Conservation (phyloP, 768 basidiomycete genomes). For the Termitomyces sp. region DNA sequence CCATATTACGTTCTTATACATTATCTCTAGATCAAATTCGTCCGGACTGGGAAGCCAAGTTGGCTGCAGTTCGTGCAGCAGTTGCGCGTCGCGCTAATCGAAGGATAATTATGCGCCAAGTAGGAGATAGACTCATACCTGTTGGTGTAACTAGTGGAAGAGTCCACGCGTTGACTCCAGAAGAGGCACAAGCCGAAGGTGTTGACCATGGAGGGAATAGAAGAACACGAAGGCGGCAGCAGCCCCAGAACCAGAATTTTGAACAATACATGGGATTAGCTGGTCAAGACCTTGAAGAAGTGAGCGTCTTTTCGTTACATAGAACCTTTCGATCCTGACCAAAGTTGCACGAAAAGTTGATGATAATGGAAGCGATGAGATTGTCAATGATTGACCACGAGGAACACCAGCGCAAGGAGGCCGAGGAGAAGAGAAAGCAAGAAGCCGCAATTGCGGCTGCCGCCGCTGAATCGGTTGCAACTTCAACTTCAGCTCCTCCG, state of each 20-base stretch:
- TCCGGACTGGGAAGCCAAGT: slow-evolving; percentile 96
- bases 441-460: slow-evolving; percentile 25
- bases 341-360: slow-evolving; percentile 49
- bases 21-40: slow-evolving; percentile 78
- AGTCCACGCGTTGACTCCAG: slow-evolving; percentile 59
- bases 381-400: slow-evolving; percentile 92
- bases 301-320: slow-evolving; percentile 29
- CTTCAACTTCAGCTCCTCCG: slow-evolving; percentile 20
- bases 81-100: slow-evolving; percentile 94
- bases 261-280: slow-evolving; percentile 70
- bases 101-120: slow-evolving; percentile 96
- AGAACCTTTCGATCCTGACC: not conserved
- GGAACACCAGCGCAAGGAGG: slow-evolving; percentile 79
- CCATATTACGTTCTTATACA: slow-evolving; percentile 5
- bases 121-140: slow-evolving; percentile 94
- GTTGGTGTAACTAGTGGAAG: slow-evolving; percentile 93
- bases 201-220: slow-evolving; percentile 36
- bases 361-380: slow-evolving; percentile 99
- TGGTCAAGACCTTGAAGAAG: slow-evolving; percentile 93
- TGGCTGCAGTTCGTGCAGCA: slow-evolving; percentile 91
- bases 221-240: slow-evolving; percentile 53
- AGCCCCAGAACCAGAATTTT: slow-evolving; percentile 47
- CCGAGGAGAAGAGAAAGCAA: slow-evolving; percentile 58
- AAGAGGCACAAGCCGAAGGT: slow-evolving; percentile 44
- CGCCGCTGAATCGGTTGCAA: slow-evolving; percentile 19